Evolutionary conservation across 495 filamentous ascomycete genomes (phyloP), one percentile per base, ranked within the genome.

Genomic region (Hypoxylon lenormandii): DNA sequence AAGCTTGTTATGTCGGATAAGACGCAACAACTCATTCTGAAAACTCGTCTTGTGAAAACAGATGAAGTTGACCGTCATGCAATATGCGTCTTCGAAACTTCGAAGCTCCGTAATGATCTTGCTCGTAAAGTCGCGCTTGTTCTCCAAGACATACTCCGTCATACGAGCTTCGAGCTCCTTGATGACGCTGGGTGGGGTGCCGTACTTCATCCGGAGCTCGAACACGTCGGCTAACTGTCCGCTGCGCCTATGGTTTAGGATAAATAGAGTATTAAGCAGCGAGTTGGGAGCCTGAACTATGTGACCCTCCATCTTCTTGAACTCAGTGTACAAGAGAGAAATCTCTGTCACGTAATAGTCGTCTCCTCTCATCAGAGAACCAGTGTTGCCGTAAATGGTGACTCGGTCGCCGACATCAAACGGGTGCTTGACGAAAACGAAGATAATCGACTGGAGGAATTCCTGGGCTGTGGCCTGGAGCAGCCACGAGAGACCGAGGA

Each of bases 241-340:
- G 26, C 92, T 95, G 22, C 94, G 89, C 3, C 94, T 87, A 80
- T 96, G 93, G 76, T 98, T 97, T 16, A 97, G 89, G 60, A 98
- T 95, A 76, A 97, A 97, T 5, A 98, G 85, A 0, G 87, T 91
- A 73, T 97, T 98, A 22, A 98, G 84, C 52, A 97, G 89, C 58
- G 89, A 94, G 83, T 98, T 98, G 3, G 95, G 95, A 0, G 94
- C 95, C 76, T 98, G 94, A 2, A 98, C 94, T 12, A 97, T 87
- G 66, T 97, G 93, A 11, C 94, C 94, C 74, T 97, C 89, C 89
- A 97, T 93, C 81, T 97, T 98, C 81, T 97, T 97, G 82, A 97
- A 97, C 73, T 97, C 95, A 23, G 95, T 97, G 73, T 93, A 97
- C 8, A 98, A 86, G n/a, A 98, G 82, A 6, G 93, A 90, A 45